Evolutionary conservation across 2,329 filamentous ascomycete species (phyloP).

Genomic region (Aureobasidium sp.): DNA sequence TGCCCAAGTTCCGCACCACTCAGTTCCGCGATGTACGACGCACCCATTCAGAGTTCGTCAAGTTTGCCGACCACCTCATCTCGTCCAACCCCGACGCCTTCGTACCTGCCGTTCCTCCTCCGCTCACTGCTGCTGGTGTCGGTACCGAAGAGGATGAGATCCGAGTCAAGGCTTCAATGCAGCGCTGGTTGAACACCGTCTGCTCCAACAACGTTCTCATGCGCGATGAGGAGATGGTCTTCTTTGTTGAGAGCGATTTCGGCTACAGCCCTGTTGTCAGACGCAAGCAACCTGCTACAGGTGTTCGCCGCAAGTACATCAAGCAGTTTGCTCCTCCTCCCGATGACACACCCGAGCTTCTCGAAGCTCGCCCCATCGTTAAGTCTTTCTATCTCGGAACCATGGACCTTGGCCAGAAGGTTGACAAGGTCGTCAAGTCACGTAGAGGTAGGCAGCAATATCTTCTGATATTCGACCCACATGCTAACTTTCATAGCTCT

Average conservation of each 20-base stretch:
- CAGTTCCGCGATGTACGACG: conserved; percentile 97
- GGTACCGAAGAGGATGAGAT: conserved; percentile 94
- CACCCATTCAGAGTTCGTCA: conserved; percentile 90
- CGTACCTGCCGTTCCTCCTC: conserved; percentile 88
- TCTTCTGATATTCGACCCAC: conserved; percentile 20
- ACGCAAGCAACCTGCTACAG: conserved; percentile 94
- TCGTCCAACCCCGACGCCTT: conserved; percentile 96
- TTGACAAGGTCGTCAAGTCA: conserved; percentile 87
- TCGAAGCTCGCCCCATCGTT: conserved; percentile 79
- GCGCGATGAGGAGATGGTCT: conserved; percentile 90
- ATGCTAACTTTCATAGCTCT: conserved; percentile 53
- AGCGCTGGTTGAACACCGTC: conserved; percentile 91
- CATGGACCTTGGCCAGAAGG: conserved; percentile 96
- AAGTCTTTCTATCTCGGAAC: conserved; percentile 93
- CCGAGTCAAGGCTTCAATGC: conserved; percentile 79
- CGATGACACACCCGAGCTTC: conserved; percentile 91
- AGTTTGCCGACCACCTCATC: conserved; percentile 91
- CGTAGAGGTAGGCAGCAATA: conserved; percentile 60
- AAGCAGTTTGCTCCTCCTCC: conserved; percentile 98
- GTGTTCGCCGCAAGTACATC: conserved; percentile 85
- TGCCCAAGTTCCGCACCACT: conserved; percentile 95
- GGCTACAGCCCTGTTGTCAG: conserved; percentile 93
- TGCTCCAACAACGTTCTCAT: conserved; percentile 89
- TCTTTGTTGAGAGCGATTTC: conserved; percentile 99
- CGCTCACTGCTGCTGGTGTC: conserved; percentile 86